Conservation (phyloP, 345 rosid genomes). For the Cardamine chenopodiifolia region DNA sequence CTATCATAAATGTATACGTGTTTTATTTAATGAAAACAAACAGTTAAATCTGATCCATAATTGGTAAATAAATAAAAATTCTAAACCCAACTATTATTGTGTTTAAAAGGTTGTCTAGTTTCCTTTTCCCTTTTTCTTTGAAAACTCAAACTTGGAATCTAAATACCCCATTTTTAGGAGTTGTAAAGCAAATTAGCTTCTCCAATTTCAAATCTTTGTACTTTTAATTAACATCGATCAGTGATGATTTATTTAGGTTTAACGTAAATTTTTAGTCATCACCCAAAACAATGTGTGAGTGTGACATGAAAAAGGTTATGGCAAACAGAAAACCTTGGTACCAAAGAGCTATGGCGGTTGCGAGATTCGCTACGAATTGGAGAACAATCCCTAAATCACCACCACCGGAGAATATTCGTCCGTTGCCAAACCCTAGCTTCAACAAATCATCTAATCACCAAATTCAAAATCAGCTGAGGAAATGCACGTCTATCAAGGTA, state of each 20-base stretch:
- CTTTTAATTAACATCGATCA: not conserved
- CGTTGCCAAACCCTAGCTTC: constrained; percentile 50
- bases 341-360: constrained; percentile 85
- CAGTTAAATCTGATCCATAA: constrained; percentile 17
- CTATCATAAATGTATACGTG: constrained; percentile 2
- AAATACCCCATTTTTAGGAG: not conserved
- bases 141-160: constrained; percentile 27
- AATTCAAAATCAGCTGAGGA: constrained; percentile 64
- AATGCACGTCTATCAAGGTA: constrained; percentile 71
- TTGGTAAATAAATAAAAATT: constrained; percentile 22
- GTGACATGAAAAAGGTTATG: constrained; percentile 31
- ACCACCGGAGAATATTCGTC: constrained; percentile 31
- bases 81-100: not conserved
- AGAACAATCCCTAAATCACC: constrained; percentile 55
- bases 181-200: too few relatives aligned
- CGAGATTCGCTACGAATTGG: constrained; percentile 57
- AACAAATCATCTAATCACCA: constrained; percentile 49
- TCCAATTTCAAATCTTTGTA: not conserved
- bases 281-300: constrained; percentile 30
- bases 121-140: not conserved
- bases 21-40: not conserved
- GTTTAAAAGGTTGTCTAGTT: not conserved
- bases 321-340: constrained; percentile 88
- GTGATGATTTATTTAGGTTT: not conserved
- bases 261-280: not conserved